Evolutionary conservation across 805 yeast genomes (phyloP), one percentile per base, ranked within the genome.

Genomic region (Ogataea ramenticola): DNA sequence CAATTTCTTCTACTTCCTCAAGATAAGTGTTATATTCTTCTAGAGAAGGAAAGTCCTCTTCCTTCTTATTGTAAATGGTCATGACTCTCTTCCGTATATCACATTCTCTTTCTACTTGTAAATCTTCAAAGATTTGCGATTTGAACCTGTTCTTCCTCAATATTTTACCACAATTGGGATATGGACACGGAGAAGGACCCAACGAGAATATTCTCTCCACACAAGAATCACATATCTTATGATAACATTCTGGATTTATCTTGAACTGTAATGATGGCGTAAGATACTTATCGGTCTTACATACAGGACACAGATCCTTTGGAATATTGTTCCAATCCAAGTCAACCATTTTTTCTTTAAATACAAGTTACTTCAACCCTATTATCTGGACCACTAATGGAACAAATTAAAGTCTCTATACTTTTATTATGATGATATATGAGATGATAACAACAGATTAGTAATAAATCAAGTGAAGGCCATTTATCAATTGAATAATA

Each of bases 111-210:
- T 93, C 99, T 3, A 93, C 95, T 8, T 64, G 71, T 34, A 93
- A 76, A 63, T 93, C 97, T 52, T 91, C 97, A 59, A 93, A 93
- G 2, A 89, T 75, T 66, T 93, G 99, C 34, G 86, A 75, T 67
- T 93, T 95, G 70, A 93, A 93, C 66, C 80, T 79, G 64, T 87
- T 87, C 71, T 86, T 86, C 52, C 99, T 71, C 49, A 93, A 68
- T 11, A 82, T 86, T 68, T 84, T 87, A 45, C 82, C 89, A 68
- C 99, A 93, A 42, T 82, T 80, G 4, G 89, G 85, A 61, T 90
- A 91, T 1, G 99, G 99, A 61, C 99, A 93, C 19, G 90, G 93
- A 0, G 96, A 93, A 0, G 99, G 99, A 3, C 99, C 99, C 41
- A 85, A 68, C 7, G 96, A 79, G 60, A 86, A 93, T 43, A 93